Percentiles rank a stretch among this genome's conserved stretches.
Conservation (phyloP, 2,329 filamentous ascomycete genomes). For the Paramyrothecium sp. region DNA sequence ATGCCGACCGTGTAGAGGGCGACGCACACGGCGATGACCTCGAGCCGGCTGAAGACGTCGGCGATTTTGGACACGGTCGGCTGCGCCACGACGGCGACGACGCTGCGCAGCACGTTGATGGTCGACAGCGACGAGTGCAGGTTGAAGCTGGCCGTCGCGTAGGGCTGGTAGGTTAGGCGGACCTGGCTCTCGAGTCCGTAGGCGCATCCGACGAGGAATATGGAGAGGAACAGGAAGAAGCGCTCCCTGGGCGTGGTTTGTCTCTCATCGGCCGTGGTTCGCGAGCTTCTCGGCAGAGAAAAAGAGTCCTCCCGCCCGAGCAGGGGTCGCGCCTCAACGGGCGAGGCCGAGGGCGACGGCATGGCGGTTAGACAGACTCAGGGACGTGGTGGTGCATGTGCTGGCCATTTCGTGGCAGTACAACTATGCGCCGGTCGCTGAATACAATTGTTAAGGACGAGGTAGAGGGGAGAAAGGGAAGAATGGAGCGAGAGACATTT, state of each 20-base stretch:
- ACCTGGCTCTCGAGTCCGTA: conserved; percentile 57
- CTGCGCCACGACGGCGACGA: conserved; percentile 58
- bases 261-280: background rate
- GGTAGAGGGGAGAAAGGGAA: background rate
- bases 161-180: conserved; percentile 51
- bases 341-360: background rate
- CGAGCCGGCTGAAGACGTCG: conserved; percentile 61
- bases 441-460: background rate
- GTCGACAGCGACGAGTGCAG: conserved; percentile 57
- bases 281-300: background rate
- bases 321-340: background rate
- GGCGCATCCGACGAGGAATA: conserved; percentile 60
- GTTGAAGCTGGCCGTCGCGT: conserved; percentile 50
- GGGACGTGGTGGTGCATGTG: background rate
- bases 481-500: background rate
- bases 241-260: conserved; percentile 32
- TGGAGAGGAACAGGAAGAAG: conserved; percentile 49
- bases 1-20: conserved; percentile 55
- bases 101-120: conserved; percentile 55
- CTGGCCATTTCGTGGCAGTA: background rate
- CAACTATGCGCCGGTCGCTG: background rate
- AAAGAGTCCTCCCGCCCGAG: background rate
- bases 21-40: conserved; percentile 54
- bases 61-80: conserved; percentile 61
- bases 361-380: background rate